These are phyloP conservation scores for Hemileccinum rubropunctum DNA, from an alignment of 768 basidiomycete genomes.

Conservation along the genomic window DNA sequence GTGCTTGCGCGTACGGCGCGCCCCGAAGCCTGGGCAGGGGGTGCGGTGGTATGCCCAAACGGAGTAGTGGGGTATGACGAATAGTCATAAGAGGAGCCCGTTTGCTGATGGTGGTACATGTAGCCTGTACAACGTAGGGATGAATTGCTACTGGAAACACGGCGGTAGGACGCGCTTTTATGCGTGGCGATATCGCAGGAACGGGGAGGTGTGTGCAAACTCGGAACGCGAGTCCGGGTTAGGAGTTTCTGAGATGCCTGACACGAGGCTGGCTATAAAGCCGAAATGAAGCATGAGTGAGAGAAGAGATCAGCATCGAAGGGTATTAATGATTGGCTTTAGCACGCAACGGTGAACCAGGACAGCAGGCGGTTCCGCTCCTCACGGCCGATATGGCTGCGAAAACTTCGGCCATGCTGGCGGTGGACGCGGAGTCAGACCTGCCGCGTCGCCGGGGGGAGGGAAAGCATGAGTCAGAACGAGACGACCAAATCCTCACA, in stretches of 20 bases:
- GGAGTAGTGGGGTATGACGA: slow-evolving; percentile 37
- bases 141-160: slow-evolving; percentile 23
- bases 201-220: slow-evolving; percentile 25
- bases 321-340: slow-evolving; percentile 34
- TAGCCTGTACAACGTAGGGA: slow-evolving; percentile 53
- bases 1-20: slow-evolving; percentile 30
- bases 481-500: slow-evolving; percentile 18
- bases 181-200: slow-evolving; percentile 29
- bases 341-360: slow-evolving; percentile 26
- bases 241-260: slow-evolving; percentile 26
- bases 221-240: slow-evolving; percentile 28
- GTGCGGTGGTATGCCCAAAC: slow-evolving; percentile 22
- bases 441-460: neutral
- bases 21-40: slow-evolving; percentile 29
- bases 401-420: slow-evolving; percentile 5
- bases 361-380: slow-evolving; percentile 27
- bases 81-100: slow-evolving; percentile 51
- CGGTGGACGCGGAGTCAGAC: slow-evolving; percentile 6
- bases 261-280: slow-evolving; percentile 36
- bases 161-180: slow-evolving; percentile 29
- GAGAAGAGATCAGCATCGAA: slow-evolving; percentile 35
- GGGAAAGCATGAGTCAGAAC: neutral
- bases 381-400: slow-evolving; percentile 22
- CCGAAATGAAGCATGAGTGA: slow-evolving; percentile 35
- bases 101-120: slow-evolving; percentile 50